These are phyloP conservation scores for Diaporthe humulicola DNA, from an alignment of 2,329 filamentous ascomycete genomes.

Conservation along the genomic window DNA sequence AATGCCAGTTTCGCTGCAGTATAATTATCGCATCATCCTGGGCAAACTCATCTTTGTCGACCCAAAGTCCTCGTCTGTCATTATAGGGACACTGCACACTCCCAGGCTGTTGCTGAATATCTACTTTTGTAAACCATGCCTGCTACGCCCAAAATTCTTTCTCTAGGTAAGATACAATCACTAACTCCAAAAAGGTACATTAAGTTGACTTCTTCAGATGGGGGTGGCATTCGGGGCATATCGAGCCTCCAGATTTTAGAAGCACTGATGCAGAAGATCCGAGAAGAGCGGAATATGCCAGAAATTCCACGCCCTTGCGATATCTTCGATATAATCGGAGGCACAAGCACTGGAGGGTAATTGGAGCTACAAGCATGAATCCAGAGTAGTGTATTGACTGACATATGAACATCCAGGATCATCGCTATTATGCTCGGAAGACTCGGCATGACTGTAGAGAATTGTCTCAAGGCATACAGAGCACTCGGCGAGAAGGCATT, in stretches of 20 bases:
- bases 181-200: neutral
- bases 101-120: no score
- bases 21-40: no score
- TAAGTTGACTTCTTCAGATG: slow-evolving; percentile 38
- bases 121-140: no score
- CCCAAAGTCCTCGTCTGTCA: no score
- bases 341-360: slow-evolving; percentile 49
- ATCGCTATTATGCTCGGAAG: slow-evolving; percentile 49
- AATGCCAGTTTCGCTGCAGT: no score
- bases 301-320: slow-evolving; percentile 45
- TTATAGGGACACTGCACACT: no score
- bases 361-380: neutral
- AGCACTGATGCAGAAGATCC: slow-evolving; percentile 44
- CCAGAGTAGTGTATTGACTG: neutral
- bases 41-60: no score
- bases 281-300: slow-evolving; percentile 36
- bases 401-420: slow-evolving; percentile 36
- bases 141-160: slow-evolving; percentile 3
- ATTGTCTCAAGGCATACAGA: slow-evolving; percentile 45
- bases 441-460: slow-evolving; percentile 45
- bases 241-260: slow-evolving; percentile 46
- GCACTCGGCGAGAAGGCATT: slow-evolving; percentile 40
- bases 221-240: slow-evolving; percentile 45
- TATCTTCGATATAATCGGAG: slow-evolving; percentile 48
- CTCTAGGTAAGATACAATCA: neutral